Percentiles rank a stretch among this genome's conserved stretches.
These are phyloP conservation scores for Calonectria montana DNA, from an alignment of 2,329 filamentous ascomycete genomes.

Conservation along the genomic window DNA sequence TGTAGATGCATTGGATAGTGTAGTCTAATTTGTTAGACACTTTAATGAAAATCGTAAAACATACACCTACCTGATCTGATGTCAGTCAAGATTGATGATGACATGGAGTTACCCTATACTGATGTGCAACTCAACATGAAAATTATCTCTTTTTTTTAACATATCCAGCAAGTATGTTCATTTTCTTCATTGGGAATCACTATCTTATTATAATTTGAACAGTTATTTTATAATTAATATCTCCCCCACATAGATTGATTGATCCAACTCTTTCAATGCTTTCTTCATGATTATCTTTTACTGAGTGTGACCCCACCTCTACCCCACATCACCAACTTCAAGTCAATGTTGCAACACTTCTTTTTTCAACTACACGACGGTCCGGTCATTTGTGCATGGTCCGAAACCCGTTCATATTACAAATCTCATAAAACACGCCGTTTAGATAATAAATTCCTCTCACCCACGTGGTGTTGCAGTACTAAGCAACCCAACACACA, in stretches of 20 bases:
- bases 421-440: no score
- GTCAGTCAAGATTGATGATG: neutral
- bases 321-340: neutral
- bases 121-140: neutral
- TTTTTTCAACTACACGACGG: neutral
- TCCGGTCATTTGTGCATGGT: neutral
- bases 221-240: neutral
- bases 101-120: slow-evolving; percentile 9
- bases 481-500: no score
- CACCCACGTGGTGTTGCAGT: no score
- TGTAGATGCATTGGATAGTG: slow-evolving; percentile 39
- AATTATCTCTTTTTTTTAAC: neutral
- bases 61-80: slow-evolving; percentile 12
- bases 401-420: neutral
- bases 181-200: neutral
- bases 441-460: no score
- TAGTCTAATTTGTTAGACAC: slow-evolving; percentile 42
- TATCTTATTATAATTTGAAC: neutral
- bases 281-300: neutral
- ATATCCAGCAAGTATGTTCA: neutral
- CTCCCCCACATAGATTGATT: neutral
- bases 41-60: slow-evolving; percentile 25
- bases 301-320: neutral
- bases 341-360: neutral
- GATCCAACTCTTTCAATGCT: neutral